These are phyloP conservation scores for Aspergillus transmontanensis DNA, from an alignment of 2,329 filamentous ascomycete genomes.

Conservation along the genomic window DNA sequence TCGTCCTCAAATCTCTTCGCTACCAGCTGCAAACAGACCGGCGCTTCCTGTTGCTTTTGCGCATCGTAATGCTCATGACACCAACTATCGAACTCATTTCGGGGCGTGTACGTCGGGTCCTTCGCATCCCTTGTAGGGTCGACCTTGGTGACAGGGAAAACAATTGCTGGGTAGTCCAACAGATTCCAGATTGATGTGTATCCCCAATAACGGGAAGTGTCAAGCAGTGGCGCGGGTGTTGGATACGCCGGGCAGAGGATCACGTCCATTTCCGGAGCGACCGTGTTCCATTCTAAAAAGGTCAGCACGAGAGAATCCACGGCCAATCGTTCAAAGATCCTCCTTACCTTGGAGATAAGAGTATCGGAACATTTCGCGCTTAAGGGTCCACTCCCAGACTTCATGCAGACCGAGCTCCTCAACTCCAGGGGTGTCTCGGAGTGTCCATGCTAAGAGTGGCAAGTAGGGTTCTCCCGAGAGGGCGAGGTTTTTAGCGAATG, in stretches of 20 bases:
- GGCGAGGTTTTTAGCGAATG: constrained; percentile 7
- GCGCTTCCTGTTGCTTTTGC: constrained; percentile 52
- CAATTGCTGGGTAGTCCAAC: constrained; percentile 65
- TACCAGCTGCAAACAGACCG: constrained; percentile 58
- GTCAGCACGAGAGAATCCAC: not conserved
- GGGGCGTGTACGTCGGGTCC: not conserved
- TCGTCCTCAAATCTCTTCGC: constrained; percentile 58
- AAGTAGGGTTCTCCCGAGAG: constrained; percentile 5
- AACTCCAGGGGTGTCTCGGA: constrained; percentile 13
- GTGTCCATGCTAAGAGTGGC: constrained; percentile 2
- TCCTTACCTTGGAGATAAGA: constrained; percentile 10
- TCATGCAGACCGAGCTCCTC: constrained; percentile 12
- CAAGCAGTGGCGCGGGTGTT: constrained; percentile 56
- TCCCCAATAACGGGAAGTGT: constrained; percentile 61
- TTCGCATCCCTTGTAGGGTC: constrained; percentile 40
- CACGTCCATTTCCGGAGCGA: constrained; percentile 49
- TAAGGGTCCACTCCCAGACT: constrained; percentile 13
- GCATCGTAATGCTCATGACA: constrained; percentile 35
- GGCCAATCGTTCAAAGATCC: not conserved
- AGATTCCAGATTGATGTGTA: constrained; percentile 71
- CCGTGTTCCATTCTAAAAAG: constrained; percentile 10
- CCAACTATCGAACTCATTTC: not conserved
- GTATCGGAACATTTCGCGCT: constrained; percentile 14
- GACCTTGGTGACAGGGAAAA: constrained; percentile 60
- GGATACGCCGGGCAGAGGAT: constrained; percentile 64